Conservation (phyloP, 2,329 filamentous ascomycete species). For the Cercospora zeina region DNA sequence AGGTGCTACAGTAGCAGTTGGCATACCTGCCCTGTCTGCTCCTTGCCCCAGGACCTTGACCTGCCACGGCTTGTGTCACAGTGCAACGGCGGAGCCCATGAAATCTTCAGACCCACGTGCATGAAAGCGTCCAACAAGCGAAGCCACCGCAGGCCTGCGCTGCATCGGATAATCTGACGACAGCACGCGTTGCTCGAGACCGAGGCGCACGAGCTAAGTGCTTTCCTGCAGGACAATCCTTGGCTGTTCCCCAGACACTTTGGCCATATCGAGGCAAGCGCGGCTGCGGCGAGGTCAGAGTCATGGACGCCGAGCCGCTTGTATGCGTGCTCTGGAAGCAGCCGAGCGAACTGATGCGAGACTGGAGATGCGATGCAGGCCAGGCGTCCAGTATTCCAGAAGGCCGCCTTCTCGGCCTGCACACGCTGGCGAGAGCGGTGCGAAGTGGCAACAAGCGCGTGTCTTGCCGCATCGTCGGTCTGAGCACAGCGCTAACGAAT, state of each 20-base stretch:
- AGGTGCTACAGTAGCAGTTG: constrained; percentile 1
- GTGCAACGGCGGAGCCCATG: constrained; percentile 5
- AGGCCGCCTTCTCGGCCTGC: not conserved
- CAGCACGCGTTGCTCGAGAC: constrained; percentile 14
- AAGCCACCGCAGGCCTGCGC: constrained; percentile 10
- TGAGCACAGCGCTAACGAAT: not conserved
- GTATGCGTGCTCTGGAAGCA: not conserved
- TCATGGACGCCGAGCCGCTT: constrained; percentile 18
- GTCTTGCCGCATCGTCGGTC: not conserved
- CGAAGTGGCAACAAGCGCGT: too few relatives aligned
- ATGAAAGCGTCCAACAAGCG: constrained; percentile 15
- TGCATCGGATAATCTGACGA: constrained; percentile 19
- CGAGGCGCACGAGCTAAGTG: constrained; percentile 16
- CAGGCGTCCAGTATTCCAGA: not conserved
- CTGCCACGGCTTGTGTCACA: constrained; percentile 6
- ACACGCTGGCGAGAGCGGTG: not conserved
- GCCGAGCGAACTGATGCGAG: not conserved
- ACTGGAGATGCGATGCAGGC: not conserved
- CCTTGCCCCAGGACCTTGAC: not conserved
- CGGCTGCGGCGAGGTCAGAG: constrained; percentile 13
- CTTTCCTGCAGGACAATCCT: constrained; percentile 9
- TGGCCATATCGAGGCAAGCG: constrained; percentile 4
- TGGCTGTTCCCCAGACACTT: constrained; percentile 8
- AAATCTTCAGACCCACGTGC: constrained; percentile 15
- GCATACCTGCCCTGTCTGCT: constrained; percentile 1